Evolutionary conservation across 768 basidiomycete species (phyloP), one percentile per base, ranked within the genome.

Genomic region (Lactarius sp.): DNA sequence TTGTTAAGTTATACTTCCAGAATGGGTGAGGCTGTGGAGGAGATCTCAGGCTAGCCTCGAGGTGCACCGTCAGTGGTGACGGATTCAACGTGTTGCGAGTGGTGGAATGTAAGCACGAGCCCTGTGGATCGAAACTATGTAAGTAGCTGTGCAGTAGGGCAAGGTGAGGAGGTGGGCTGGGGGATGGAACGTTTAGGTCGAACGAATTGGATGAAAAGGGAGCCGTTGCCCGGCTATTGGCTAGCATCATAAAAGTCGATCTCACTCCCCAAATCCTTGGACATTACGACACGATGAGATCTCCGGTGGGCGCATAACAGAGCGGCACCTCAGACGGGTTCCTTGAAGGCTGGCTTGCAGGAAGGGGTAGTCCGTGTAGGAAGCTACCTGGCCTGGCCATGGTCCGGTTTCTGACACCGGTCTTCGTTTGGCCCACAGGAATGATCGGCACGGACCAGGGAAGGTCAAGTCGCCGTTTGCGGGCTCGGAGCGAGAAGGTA

Each of bases 221-320:
- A 42, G 27, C 57, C 14, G 54, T 34, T 22, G 20, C 65, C 65
- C 41, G 57, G 62, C 56, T 31, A 42, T 56, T 59, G 57, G 65
- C 34, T 6, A 18, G 20, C 7, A 41, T 58, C 31, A 47, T 37
- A 27, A 54, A 59, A 47, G 41, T 50, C 18, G 62, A 65, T 64
- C 58, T 52, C 14, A 22, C 33, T 49, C 39, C n/a, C 65, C 57
- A 59, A 64, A 55, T 53, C 39, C 2, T 55, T 34, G 62, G 58
- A 64, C 9, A 56, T 66, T 66, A 66, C 61, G 37, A 64, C 57
- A 64, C 53, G 56, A 64, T 65, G 49, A 31, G 65, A 66, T 65
- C 62, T 65, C 57, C 56, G 65, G 57, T 44, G 4, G 14, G 49
- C 41, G 58, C 58, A 55, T 59, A 41, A 42, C 42, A 37, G 51